These are phyloP conservation scores for Fusarium citri DNA, from an alignment of 2,329 filamentous ascomycete species.

Conservation along the genomic window DNA sequence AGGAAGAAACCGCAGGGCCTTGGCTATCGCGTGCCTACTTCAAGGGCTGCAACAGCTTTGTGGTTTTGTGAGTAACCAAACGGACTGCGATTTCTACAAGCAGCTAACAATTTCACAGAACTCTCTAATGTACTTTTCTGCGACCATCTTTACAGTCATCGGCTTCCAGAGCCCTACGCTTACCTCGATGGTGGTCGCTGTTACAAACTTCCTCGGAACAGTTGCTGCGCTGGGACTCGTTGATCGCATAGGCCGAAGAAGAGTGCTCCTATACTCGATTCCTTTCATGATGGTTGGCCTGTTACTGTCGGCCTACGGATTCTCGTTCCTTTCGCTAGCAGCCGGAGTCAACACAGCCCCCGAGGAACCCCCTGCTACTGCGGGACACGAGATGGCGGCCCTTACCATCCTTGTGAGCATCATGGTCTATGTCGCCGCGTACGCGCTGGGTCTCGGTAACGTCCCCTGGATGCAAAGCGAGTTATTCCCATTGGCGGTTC, in stretches of 20 bases:
- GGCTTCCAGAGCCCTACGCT: conserved; percentile 83
- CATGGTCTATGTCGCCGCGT: conserved; percentile 85
- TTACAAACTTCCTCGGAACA: conserved; percentile 86
- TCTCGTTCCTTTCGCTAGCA: conserved; percentile 70
- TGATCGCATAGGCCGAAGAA: conserved; percentile 81
- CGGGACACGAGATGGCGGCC: conserved; percentile 53
- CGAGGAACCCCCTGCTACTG: conserved; percentile 29
- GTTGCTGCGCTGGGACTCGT: conserved; percentile 80
- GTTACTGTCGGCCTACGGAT: conserved; percentile 76
- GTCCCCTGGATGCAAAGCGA: conserved; percentile 98
- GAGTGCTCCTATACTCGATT: conserved; percentile 84
- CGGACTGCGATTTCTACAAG: neutral
- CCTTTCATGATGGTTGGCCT: conserved; percentile 85
- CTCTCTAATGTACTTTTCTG: conserved; percentile 92
- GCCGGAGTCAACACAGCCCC: conserved; percentile 30
- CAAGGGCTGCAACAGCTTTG: conserved; percentile 91
- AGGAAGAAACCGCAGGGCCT: conserved; percentile 76
- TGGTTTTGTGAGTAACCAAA: conserved; percentile 72
- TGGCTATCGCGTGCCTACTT: conserved; percentile 86
- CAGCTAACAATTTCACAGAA: conserved; percentile 63
- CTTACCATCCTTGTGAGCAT: conserved; percentile 77
- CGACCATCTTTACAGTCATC: conserved; percentile 81
- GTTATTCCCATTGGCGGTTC: conserved; percentile 82
- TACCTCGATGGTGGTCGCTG: conserved; percentile 81
- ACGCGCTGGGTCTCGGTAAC: conserved; percentile 88